Evolutionary conservation across 352 stramenopile genomes (phyloP).

Genomic region (Phytophthora podocarpi): DNA sequence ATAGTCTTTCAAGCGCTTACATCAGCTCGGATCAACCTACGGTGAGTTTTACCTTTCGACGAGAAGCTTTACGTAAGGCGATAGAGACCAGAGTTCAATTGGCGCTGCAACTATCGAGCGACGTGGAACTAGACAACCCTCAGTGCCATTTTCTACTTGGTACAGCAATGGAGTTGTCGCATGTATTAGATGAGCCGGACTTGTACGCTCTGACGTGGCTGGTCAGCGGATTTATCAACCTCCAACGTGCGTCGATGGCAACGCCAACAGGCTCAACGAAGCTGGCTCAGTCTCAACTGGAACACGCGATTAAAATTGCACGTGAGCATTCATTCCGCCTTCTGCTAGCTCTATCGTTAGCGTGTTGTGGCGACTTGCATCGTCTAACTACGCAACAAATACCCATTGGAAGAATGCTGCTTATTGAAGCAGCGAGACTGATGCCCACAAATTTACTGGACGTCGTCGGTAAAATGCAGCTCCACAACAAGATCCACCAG

Average conservation of each 20-base stretch:
- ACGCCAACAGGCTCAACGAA: slow-evolving; percentile 6
- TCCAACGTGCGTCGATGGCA: slow-evolving; percentile 20
- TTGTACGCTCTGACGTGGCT: slow-evolving; percentile 52
- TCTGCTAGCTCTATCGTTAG: slow-evolving; percentile 40
- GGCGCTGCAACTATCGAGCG: slow-evolving; percentile 46
- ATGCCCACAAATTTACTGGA: slow-evolving; percentile 37
- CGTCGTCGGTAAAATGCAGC: slow-evolving; percentile 44
- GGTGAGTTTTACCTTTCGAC: slow-evolving; percentile 35
- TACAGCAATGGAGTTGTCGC: slow-evolving; percentile 44
- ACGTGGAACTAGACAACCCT: slow-evolving; percentile 30
- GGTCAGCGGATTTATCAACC: slow-evolving; percentile 50
- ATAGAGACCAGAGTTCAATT: slow-evolving; percentile 46
- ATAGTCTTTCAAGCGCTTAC: slow-evolving; percentile 18
- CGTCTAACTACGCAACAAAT: slow-evolving; percentile 16
- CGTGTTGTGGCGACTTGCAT: slow-evolving; percentile 44
- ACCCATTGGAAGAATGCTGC: slow-evolving; percentile 7
- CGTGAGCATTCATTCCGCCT: slow-evolving; percentile 43
- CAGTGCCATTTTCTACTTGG: slow-evolving; percentile 39
- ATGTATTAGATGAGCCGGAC: slow-evolving; percentile 51
- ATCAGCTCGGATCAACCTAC: slow-evolving; percentile 20
- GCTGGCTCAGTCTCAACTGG: slow-evolving; percentile 37
- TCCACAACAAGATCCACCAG: slow-evolving; percentile 48
- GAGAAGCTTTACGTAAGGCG: slow-evolving; percentile 43
- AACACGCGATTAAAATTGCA: slow-evolving; percentile 38
- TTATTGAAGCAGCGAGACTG: slow-evolving; percentile 42